A percentile compares a stretch with the other conserved stretches of the same genome.
These are phyloP conservation scores for Cercospora brassicicola DNA, from an alignment of 2,329 filamentous ascomycete genomes.

Conservation along the genomic window DNA sequence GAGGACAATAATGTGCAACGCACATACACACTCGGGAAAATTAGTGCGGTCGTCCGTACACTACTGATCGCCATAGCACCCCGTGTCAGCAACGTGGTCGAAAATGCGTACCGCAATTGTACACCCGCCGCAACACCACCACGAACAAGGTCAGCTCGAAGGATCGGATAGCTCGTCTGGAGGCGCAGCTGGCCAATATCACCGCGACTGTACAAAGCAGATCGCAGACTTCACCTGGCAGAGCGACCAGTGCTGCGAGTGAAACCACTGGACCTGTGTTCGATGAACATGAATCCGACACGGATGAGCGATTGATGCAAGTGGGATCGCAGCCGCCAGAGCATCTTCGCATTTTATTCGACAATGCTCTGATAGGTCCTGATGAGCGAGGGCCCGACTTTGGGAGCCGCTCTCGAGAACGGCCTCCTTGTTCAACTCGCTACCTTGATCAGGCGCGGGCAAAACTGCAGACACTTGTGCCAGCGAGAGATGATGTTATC, in stretches of 20 bases:
- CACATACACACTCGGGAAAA: not conserved
- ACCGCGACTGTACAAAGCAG: slow-evolving; percentile 13
- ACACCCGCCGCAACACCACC: slow-evolving; percentile 5
- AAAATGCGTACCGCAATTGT: slow-evolving; percentile 21
- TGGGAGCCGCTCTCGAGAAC: not conserved
- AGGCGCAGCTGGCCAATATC: slow-evolving; percentile 22
- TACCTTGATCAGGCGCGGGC: slow-evolving; percentile 25
- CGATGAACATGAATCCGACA: slow-evolving; percentile 8
- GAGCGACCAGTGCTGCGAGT: not conserved
- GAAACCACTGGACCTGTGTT: not conserved
- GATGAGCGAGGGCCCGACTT: slow-evolving; percentile 14
- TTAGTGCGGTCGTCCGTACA: not conserved
- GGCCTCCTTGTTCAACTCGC: slow-evolving; percentile 15
- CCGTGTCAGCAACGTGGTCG: slow-evolving; percentile 9
- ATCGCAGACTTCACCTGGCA: not conserved
- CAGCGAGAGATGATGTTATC: slow-evolving; percentile 30
- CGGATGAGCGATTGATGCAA: slow-evolving; percentile 2
- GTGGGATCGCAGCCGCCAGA: slow-evolving; percentile 21
- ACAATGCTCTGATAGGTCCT: slow-evolving; percentile 35
- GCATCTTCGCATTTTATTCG: slow-evolving; percentile 37
- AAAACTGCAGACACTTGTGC: slow-evolving; percentile 31
- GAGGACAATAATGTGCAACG: not conserved
- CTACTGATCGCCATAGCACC: not conserved
- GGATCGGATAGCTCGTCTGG: slow-evolving; percentile 24
- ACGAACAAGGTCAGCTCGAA: slow-evolving; percentile 16